Base-by-base conservation (phyloP, 2,329 filamentous ascomycete genomes). In the Fusarium sulawesiense region DNA sequence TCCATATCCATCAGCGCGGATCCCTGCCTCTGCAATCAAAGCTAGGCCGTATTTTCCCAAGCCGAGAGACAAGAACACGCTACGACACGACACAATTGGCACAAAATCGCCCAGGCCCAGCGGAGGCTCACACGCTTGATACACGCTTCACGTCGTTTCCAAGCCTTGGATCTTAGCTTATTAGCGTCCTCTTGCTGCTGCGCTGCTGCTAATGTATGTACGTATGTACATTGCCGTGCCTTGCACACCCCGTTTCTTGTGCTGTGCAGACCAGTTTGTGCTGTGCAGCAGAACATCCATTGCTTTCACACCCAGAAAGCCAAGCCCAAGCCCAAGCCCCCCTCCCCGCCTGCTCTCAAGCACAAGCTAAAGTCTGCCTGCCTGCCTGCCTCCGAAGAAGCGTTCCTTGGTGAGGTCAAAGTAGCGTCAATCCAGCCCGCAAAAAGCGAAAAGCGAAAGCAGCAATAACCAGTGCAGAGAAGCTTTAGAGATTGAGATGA, bases 51-150 rank as follows among this genome's bases (percentile, higher is more conserved):
- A 71, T 73, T 67, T 68, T 68, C 67, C 59, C 69, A 74, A 42
- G 68, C 68, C 64, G 65, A 74, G 70, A 70, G 65, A 72, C 72
- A 73, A 42, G 72, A 74, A 72, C 72, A 74, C 73, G 73, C 73
- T 74, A 73, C 71, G 71, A 75, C 71, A 74, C 73, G 71, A 74
- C 73, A 75, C 65, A 75, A 71, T 72, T 75, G 73, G 73, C 70
- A 75, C 70, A 74, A 53, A 70, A 53, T 62, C 50, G 50, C 23
- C 49, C 67, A 53, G 53, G 54, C 51, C 68, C 63, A 71, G 67
- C 54, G 55, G 44, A 61, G 64, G 58, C 62, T 65, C 64, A 68
- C 65, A 69, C 65, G 66, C 60, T 69, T 61, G 47, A 69, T 58
- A 69, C 66, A 69, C 66, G 66, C 66, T 71, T 70, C 65, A 72